Evolutionary conservation across 345 rosid species (phyloP).

Genomic region (Eucalyptus erythrocorys): DNA sequence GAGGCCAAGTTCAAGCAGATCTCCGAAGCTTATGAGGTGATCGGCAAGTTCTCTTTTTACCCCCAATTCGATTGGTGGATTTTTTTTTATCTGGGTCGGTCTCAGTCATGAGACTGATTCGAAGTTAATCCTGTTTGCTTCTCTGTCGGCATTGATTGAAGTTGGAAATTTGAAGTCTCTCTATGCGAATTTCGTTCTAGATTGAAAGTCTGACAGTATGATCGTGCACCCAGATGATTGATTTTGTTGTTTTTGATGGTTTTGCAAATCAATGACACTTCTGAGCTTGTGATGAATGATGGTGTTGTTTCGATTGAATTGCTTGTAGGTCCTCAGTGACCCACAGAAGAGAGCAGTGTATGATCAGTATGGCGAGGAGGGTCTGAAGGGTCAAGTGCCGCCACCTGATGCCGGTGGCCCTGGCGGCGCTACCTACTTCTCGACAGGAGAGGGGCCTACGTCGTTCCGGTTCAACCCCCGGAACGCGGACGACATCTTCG

Average conservation of each 20-base stretch:
- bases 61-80: not conserved
- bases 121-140: not conserved
- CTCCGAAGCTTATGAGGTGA: conserved; percentile 82
- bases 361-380: conserved; percentile 88
- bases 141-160: not conserved
- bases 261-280: not conserved
- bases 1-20: conserved; percentile 86
- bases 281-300: not conserved
- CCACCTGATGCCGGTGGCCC: conserved; percentile 53
- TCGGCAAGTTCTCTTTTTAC: not conserved
- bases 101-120: not conserved
- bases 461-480: conserved; percentile 56
- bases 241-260: not conserved
- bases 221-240: not conserved
- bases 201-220: not conserved
- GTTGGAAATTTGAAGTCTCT: not conserved
- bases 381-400: conserved; percentile 67
- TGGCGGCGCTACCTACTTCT: conserved; percentile 56
- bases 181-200: not conserved
- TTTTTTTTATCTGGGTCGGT: not conserved
- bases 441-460: conserved; percentile 51
- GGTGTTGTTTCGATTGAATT: not conserved
- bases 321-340: conserved; percentile 66
- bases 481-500: conserved; percentile 58
- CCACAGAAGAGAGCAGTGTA: conserved; percentile 70